These are phyloP conservation scores for Sarocladiaceae sp. DNA, from an alignment of 2,329 filamentous ascomycete species.

Conservation along the genomic window DNA sequence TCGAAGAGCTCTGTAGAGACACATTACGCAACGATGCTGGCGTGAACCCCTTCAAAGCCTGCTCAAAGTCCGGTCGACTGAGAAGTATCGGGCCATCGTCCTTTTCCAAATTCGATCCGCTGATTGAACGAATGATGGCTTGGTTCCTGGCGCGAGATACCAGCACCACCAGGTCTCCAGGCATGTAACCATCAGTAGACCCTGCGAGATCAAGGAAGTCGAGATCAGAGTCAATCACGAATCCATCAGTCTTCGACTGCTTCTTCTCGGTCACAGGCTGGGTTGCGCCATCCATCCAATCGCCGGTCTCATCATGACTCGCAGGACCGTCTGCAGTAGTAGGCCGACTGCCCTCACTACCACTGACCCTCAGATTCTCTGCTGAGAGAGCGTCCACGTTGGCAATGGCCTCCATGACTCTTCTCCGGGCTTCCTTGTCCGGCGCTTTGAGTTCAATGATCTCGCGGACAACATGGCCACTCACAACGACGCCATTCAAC, in stretches of 20 bases:
- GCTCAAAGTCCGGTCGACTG: conserved; percentile 69
- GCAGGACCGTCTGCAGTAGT: conserved; percentile 49
- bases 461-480: conserved; percentile 86
- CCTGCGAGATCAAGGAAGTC: conserved; percentile 92
- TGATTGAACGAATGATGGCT: conserved; percentile 78
- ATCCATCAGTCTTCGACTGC: conserved; percentile 46
- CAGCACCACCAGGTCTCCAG: conserved; percentile 81
- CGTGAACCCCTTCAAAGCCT: conserved; percentile 84
- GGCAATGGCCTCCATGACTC: conserved; percentile 76
- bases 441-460: conserved; percentile 86
- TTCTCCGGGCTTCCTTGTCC: conserved; percentile 80
- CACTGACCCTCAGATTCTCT: conserved; percentile 21
- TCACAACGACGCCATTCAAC: conserved; percentile 82
- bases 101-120: conserved; percentile 35
- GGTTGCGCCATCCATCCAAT: conserved; percentile 69
- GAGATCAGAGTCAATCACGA: conserved; percentile 67
- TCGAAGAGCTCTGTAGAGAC: conserved; percentile 85
- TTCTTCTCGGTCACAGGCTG: conserved; percentile 39
- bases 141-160: conserved; percentile 86
- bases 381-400: conserved; percentile 41
- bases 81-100: conserved; percentile 53
- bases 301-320: conserved; percentile 47
- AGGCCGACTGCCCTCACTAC: conserved; percentile 46
- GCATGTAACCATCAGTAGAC: conserved; percentile 96
- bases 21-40: conserved; percentile 93